Base-by-base conservation (phyloP, 2,329 filamentous ascomycete species). In the Dothiorella sarmentorum region DNA sequence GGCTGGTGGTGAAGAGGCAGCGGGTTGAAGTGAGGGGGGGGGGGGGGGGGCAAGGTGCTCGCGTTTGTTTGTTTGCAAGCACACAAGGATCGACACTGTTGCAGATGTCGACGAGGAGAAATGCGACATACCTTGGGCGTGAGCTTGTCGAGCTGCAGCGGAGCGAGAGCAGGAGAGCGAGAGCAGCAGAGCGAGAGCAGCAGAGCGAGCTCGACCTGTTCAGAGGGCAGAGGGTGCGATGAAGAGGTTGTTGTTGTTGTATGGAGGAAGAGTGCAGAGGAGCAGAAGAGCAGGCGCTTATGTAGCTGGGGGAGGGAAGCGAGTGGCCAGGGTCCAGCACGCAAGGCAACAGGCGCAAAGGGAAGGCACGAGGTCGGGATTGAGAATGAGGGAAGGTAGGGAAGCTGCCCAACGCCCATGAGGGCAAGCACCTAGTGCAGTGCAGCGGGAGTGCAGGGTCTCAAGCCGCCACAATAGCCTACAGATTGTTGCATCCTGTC, bases 191-290 rank as follows among this genome's bases (percentile, higher is more conserved):
- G 44, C 11, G 31, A 18, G 18, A 20, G 26, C 18, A n/a, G 44
- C n/a, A 17, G 18, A 1, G 44, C 11, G 31, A 18, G 18, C n/a
- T n/a, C 13, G 47, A 26, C 13, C 31, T 44, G 24, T 45, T 22
- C 13, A 9, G 43, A 45, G 29, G 43, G 40, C 15, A 27, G 11
- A 18, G 15, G 11, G 29, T 18, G 53, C 47, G 40, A 45, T 18
- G 53, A 7, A 43, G 59, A 27, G 31, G 20, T 22, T 49, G 37
- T 13, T 33, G 33, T 42, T 43, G 56, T 47, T 35, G 37, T 44
- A 40, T 53, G 43, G 31, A 62, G 35, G 49, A 60, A 33, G 56
- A 60, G 43, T 44, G 52, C 7, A 3, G 49, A 47, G 53, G 51
- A 45, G 29, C 47, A 58, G n/a, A 35, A 22, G 38, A 27, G 29